Evolutionary conservation across 1,284 basidiomycete genomes (phyloP).

Genomic region (Testicularia cyperi): DNA sequence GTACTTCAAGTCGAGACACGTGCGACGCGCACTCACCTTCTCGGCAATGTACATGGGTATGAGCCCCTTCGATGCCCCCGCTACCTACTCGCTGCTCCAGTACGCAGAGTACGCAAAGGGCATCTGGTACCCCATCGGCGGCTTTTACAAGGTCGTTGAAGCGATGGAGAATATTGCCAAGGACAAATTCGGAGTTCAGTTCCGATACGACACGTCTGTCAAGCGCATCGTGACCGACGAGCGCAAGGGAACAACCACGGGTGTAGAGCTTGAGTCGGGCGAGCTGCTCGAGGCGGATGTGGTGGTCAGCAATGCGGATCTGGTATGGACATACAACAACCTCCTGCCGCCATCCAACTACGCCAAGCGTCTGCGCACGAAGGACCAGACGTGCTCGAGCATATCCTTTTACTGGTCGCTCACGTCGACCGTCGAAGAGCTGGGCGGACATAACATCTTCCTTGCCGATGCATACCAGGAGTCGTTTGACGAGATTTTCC

Average conservation of each 20-base stretch:
- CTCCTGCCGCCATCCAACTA: constrained; percentile 61
- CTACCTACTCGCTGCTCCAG: constrained; percentile 65
- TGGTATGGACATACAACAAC: constrained; percentile 64
- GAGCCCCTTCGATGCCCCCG: constrained; percentile 65
- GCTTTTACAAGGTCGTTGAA: constrained; percentile 63
- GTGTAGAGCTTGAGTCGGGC: constrained; percentile 62
- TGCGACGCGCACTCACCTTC: constrained; percentile 48
- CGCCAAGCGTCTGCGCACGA: constrained; percentile 44
- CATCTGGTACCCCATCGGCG: constrained; percentile 66
- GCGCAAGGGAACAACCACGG: constrained; percentile 43
- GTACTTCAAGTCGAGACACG: constrained; percentile 64
- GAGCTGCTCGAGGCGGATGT: constrained; percentile 63
- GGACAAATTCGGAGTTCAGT: constrained; percentile 61
- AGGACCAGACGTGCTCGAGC: constrained; percentile 63
- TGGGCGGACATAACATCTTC: constrained; percentile 64
- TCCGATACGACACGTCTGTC: constrained; percentile 62
- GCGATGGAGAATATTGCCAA: constrained; percentile 63
- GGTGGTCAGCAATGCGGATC: constrained; percentile 65
- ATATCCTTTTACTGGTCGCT: constrained; percentile 67
- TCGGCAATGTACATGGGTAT: constrained; percentile 61
- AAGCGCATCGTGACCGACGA: constrained; percentile 58
- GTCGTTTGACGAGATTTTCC: constrained; percentile 66
- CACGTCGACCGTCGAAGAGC: constrained; percentile 60
- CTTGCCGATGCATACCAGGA: constrained; percentile 62
- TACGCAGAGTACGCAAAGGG: constrained; percentile 65